These are phyloP conservation scores for Colletotrichum theobromicola DNA, from an alignment of 2,329 filamentous ascomycete species.

Conservation along the genomic window DNA sequence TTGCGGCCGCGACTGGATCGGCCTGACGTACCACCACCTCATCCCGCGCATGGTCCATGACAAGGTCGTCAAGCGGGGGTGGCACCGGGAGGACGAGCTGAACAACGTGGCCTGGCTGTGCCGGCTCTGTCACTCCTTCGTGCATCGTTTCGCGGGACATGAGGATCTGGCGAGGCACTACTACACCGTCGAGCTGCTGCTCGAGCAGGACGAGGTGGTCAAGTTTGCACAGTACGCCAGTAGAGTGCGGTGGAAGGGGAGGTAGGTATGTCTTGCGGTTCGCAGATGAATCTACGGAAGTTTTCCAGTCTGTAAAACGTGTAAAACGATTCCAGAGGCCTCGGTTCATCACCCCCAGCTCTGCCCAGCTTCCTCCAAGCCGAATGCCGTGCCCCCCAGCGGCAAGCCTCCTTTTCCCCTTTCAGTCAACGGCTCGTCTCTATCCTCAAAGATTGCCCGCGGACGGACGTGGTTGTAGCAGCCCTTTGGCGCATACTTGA, in stretches of 20 bases:
- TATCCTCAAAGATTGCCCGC: not conserved
- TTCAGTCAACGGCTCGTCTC: not conserved
- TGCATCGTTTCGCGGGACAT: slow-evolving; percentile 76
- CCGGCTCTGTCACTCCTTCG: slow-evolving; percentile 81
- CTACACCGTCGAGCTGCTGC: slow-evolving; percentile 74
- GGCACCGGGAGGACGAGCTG: slow-evolving; percentile 77
- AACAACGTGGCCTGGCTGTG: slow-evolving; percentile 88
- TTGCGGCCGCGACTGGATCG: slow-evolving; percentile 76
- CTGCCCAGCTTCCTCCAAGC: not conserved
- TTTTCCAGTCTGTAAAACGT: not conserved
- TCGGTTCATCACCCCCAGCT: not conserved
- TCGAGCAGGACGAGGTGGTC: slow-evolving; percentile 73
- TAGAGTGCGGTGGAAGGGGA: slow-evolving; percentile 75
- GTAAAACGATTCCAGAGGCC: not conserved
- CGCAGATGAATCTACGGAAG: not conserved
- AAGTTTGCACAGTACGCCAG: slow-evolving; percentile 77
- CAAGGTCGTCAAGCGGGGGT: slow-evolving; percentile 77
- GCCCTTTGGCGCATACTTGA: not conserved
- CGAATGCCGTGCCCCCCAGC: not conserved
- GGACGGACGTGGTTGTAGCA: not conserved
- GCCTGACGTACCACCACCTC: slow-evolving; percentile 83
- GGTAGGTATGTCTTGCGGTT: not conserved
- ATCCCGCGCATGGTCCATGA: slow-evolving; percentile 81
- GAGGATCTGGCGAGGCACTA: slow-evolving; percentile 78
- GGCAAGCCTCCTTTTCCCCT: not conserved